phyloP scores from a whole-genome alignment of 2,329 filamentous ascomycete genomes.

The Aschersonia sp. region DNA sequence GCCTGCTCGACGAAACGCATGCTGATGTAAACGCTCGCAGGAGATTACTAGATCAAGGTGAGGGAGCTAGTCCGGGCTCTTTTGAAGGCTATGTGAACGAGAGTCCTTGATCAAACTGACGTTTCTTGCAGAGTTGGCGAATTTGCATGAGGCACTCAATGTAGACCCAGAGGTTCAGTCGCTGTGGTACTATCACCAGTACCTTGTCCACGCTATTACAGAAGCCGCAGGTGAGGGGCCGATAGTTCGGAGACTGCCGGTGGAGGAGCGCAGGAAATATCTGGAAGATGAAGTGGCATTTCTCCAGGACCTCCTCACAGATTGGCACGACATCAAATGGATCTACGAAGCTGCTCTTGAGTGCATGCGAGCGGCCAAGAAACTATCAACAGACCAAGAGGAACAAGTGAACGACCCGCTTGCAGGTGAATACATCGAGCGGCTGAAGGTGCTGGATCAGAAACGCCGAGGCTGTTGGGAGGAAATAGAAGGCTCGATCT shows the following conservation, averaged over 20 bases:
- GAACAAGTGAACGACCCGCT: conserved; percentile 22
- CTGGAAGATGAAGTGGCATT: conserved; percentile 58
- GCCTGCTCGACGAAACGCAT: conserved; percentile 55
- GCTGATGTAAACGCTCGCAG: conserved; percentile 49
- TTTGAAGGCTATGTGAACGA: not conserved
- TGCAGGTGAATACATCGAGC: conserved; percentile 43
- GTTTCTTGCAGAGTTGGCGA: conserved; percentile 45
- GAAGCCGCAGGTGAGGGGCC: conserved; percentile 17
- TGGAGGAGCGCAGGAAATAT: conserved; percentile 48
- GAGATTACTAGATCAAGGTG: conserved; percentile 55
- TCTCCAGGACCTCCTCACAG: conserved; percentile 50
- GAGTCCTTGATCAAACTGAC: not conserved
- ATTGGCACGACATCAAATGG: conserved; percentile 55
- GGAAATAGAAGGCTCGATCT: conserved; percentile 42
- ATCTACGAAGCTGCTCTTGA: conserved; percentile 78
- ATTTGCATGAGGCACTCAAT: conserved; percentile 67
- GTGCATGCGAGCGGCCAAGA: conserved; percentile 39
- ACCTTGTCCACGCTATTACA: conserved; percentile 57
- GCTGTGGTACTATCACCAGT: conserved; percentile 94
- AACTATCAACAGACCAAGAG: conserved; percentile 20
- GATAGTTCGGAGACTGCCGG: conserved; percentile 25
- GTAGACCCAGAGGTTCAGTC: conserved; percentile 91
- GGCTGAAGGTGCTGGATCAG: conserved; percentile 57
- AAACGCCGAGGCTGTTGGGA: conserved; percentile 62
- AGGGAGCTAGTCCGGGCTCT: conserved; percentile 15